Conservation (phyloP, 768 basidiomycete species). For the Lentinula boryana region DNA sequence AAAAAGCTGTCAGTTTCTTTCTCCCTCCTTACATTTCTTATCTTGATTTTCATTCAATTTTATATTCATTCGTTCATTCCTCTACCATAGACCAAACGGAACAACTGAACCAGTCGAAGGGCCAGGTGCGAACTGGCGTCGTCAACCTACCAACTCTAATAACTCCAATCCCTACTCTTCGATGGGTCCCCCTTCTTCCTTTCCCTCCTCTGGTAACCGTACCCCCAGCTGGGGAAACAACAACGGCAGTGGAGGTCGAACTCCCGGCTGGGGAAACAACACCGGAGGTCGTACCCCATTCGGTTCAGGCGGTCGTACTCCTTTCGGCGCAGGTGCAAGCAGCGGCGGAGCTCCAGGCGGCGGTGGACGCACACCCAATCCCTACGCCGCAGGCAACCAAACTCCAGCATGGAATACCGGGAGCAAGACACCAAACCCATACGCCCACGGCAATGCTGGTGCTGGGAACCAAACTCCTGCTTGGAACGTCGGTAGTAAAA, state of each 20-base stretch:
- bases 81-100: slow-evolving; percentile 46
- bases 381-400: slow-evolving; percentile 48
- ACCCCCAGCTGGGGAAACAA: neutral
- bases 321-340: slow-evolving; percentile 5
- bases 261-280: slow-evolving; percentile 13
- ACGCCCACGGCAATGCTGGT: slow-evolving; percentile 19
- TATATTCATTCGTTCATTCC: neutral
- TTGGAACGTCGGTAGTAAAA: slow-evolving; percentile 54
- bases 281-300: slow-evolving; percentile 45
- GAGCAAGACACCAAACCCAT: slow-evolving; percentile 68
- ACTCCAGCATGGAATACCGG: slow-evolving; percentile 66
- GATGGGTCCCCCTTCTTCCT: slow-evolving; percentile 32
- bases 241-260: slow-evolving; percentile 17
- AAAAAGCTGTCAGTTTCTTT: slow-evolving; percentile 57
- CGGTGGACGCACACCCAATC: slow-evolving; percentile 61
- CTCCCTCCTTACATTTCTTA: neutral
- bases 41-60: neutral
- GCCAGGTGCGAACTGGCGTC: slow-evolving; percentile 10
- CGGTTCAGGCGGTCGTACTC: slow-evolving; percentile 22
- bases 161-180: slow-evolving; percentile 6
- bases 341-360: slow-evolving; percentile 12
- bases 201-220: slow-evolving; percentile 24
- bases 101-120: slow-evolving; percentile 45
- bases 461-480: slow-evolving; percentile 62
- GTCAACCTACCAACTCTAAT: neutral